Evolutionary conservation across 345 rosid genomes (phyloP).

Genomic region (Raphanus sativus): DNA sequence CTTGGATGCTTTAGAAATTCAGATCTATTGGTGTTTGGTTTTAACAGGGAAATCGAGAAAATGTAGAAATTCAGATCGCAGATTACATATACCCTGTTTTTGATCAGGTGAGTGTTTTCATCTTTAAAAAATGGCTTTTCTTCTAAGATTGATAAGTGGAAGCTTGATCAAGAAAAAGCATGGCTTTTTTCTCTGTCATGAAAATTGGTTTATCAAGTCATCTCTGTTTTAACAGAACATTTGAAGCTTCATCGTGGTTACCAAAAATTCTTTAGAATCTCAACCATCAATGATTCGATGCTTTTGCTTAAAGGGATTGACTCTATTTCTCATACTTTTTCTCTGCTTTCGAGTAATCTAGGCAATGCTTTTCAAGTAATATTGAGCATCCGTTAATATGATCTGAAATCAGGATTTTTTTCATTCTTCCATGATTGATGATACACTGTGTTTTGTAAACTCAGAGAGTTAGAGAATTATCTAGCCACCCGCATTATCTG

Average conservation of each 20-base stretch:
- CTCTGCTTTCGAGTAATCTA: slow-evolving; percentile 72
- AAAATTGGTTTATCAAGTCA: too few relatives aligned
- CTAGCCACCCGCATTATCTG: slow-evolving; percentile 80
- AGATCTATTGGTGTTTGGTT: not conserved
- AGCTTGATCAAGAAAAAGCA: not conserved
- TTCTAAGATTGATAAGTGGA: not conserved
- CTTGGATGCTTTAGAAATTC: not conserved
- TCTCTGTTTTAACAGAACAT: slow-evolving; percentile 10
- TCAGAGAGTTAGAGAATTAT: slow-evolving; percentile 56
- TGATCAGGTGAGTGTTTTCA: not conserved
- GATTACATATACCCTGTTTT: too few relatives aligned
- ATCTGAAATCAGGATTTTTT: not conserved
- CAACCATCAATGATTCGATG: slow-evolving; percentile 57
- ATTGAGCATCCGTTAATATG: not conserved
- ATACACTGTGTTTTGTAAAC: too few relatives aligned
- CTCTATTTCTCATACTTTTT: slow-evolving; percentile 64
- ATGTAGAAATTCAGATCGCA: not conserved
- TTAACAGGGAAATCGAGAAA: not conserved
- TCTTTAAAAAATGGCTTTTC: not conserved
- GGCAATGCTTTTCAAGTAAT: slow-evolving; percentile 78
- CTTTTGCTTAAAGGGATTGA: slow-evolving; percentile 34
- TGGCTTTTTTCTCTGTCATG: not conserved
- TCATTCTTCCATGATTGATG: not conserved
- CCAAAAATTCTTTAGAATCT: slow-evolving; percentile 21
- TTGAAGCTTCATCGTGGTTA: slow-evolving; percentile 15